Conservation (phyloP, 225 moss, liverwort and hornwort species). For the Polytrichum formosum region DNA sequence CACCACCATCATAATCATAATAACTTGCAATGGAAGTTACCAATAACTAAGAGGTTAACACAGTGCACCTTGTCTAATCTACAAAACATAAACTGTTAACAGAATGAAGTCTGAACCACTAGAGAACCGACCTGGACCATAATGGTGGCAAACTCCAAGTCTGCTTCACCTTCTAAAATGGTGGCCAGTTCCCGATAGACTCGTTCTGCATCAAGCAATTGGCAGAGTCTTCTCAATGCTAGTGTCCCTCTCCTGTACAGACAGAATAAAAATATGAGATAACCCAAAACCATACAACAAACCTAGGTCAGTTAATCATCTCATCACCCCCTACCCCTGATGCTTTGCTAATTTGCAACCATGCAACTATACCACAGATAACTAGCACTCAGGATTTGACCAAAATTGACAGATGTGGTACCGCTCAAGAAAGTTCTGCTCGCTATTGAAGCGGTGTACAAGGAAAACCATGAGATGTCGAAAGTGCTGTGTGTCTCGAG, state of each 20-base stretch:
- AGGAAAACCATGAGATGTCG: conserved; percentile 84
- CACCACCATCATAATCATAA: too few relatives aligned
- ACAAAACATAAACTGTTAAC: too few relatives aligned
- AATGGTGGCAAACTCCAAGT: conserved; percentile 82
- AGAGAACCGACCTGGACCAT: conserved; percentile 76
- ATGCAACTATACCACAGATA: neutral
- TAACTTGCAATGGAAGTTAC: too few relatives aligned
- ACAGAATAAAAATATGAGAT: neutral
- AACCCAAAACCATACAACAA: neutral
- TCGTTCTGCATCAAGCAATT: conserved; percentile 75
- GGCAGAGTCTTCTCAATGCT: conserved; percentile 73
- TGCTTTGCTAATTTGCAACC: neutral
- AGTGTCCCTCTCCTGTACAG: conserved; percentile 80
- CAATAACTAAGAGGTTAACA: too few relatives aligned
- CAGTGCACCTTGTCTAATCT: too few relatives aligned
- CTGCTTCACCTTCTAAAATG: conserved; percentile 79
- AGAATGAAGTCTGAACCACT: too few relatives aligned
- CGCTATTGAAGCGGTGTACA: conserved; percentile 74
- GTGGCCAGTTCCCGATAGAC: conserved; percentile 80
- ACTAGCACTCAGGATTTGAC: too few relatives aligned
- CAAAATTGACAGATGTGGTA: conserved; percentile 15
- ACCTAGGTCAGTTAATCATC: neutral
- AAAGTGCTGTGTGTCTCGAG: conserved; percentile 79
- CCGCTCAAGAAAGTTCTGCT: conserved; percentile 77
- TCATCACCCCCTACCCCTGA: neutral